phyloP scores from a whole-genome alignment of 2,329 filamentous ascomycete species.

The Amphichorda felina region DNA sequence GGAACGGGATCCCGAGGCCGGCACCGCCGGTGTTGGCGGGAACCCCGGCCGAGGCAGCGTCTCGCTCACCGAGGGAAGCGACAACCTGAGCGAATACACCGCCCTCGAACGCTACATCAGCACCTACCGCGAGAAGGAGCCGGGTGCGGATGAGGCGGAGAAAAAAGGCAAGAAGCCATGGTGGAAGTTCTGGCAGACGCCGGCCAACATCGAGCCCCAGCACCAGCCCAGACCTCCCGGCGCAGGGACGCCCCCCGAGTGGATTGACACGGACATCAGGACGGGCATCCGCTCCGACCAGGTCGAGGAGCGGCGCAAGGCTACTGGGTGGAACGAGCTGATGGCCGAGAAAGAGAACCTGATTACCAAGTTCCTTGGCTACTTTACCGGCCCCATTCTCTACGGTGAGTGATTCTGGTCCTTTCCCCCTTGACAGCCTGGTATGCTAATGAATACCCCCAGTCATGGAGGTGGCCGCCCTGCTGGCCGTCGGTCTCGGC shows the following conservation, averaged over 20 bases:
- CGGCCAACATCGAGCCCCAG: not conserved
- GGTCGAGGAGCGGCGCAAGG: slow-evolving; percentile 53
- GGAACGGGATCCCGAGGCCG: slow-evolving; percentile 1
- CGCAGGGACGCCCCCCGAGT: slow-evolving; percentile 47
- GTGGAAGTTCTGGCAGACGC: slow-evolving; percentile 23
- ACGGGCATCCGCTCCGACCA: slow-evolving; percentile 46
- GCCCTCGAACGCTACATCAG: slow-evolving; percentile 19
- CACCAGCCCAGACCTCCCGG: slow-evolving; percentile 9
- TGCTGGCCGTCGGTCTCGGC: slow-evolving; percentile 60
- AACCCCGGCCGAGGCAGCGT: not conserved
- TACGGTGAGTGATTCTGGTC: slow-evolving; percentile 47
- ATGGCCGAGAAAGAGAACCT: slow-evolving; percentile 65
- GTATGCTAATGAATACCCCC: too few relatives aligned
- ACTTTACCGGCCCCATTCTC: slow-evolving; percentile 66
- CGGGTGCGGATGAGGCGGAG: slow-evolving; percentile 14
- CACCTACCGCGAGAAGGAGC: slow-evolving; percentile 22
- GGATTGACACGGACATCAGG: slow-evolving; percentile 56
- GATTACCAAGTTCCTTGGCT: slow-evolving; percentile 62
- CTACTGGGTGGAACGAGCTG: slow-evolving; percentile 60
- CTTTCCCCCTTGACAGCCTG: not conserved
- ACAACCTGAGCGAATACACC: slow-evolving; percentile 9
- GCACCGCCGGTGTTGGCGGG: not conserved
- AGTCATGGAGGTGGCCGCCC: slow-evolving; percentile 67
- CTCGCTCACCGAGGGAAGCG: not conserved
- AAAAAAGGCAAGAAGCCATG: slow-evolving; percentile 13